Base-by-base conservation (phyloP, 768 basidiomycete genomes). In the Artomyces pyxidatus region DNA sequence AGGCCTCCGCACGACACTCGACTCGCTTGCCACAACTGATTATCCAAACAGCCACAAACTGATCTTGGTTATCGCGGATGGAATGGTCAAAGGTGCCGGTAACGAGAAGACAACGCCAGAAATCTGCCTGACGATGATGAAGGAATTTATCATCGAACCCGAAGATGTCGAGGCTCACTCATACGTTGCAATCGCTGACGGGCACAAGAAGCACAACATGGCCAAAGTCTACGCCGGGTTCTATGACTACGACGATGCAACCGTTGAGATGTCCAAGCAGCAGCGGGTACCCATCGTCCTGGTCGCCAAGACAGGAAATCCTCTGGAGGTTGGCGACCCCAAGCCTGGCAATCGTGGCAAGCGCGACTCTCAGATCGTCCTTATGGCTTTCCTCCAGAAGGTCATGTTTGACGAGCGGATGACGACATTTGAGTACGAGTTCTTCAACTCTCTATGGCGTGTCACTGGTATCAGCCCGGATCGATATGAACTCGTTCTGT, bases 381-480 rank as follows among this genome's bases (percentile, higher is more conserved):
- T 98, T 52, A 99, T 99, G 96, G 77, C 78, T 17, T 98, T 98
- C 76, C 72, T 98, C 63, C 96, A 99, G 68, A 98, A 96, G 66
- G 93, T 98, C 59, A 96, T 99, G 94, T 98, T 98, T 59, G 96
- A 99, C 68, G 96, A 99, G 72, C 82, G 96, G 45, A 98, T 99
- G 95, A 96, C 95, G 53, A 95, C 90, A 47, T 94, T 99, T 64
- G 96, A 98, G 70, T 98, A 98, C 65, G 96, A 98, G 68, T 97
- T 98, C 68, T 99, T 99, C 82, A 99, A 99, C 68, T 84, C 91
- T 46, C 73, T 98, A 17, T 99, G 96, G 96, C 73, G 95, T 47
- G 86, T 81, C 37, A 95, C 94, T 14, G 96, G 96, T 25, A 83
- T 99, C 51, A 88, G 87, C 63, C 95, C 96, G 6, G 96, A 98